These are phyloP conservation scores for Diospyros kaki DNA, from an alignment of 148 eudicot genomes.

Conservation along the genomic window DNA sequence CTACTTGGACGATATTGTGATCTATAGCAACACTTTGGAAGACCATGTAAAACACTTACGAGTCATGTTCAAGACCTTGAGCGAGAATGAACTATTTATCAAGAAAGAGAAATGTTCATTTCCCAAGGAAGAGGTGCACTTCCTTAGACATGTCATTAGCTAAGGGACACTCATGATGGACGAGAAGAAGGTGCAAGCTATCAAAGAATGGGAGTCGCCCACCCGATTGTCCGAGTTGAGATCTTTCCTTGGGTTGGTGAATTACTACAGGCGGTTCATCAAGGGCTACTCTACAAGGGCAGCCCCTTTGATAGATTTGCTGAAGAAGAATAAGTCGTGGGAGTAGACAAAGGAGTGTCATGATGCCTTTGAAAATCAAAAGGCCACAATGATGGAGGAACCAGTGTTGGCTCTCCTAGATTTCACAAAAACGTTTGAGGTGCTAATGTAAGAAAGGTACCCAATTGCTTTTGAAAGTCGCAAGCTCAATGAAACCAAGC, in stretches of 20 bases:
- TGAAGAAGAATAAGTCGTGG: neutral
- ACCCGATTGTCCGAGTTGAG: neutral
- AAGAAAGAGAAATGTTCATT: slow-evolving; percentile 11
- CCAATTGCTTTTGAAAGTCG: neutral
- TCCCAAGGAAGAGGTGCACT: neutral
- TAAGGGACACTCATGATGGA: neutral
- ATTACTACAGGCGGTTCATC: slow-evolving; percentile 5
- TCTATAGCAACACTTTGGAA: slow-evolving; percentile 4
- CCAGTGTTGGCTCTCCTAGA: neutral
- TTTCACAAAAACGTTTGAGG: neutral
- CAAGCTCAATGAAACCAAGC: neutral
- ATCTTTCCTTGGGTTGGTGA: neutral
- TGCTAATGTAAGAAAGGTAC: neutral
- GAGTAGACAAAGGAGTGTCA: neutral
- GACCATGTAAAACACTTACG: neutral
- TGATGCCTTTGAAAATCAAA: neutral
- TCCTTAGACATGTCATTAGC: neutral
- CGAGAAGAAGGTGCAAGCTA: neutral
- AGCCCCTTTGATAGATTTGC: neutral
- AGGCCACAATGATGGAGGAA: neutral
- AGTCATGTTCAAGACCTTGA: neutral
- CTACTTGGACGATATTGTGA: slow-evolving; percentile 1
- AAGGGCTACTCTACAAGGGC: neutral
- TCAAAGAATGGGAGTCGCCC: neutral
- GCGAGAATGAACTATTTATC: neutral